Evolutionary conservation across 805 yeast species (phyloP).

Genomic region (Wickerhamiella slavikovae): DNA sequence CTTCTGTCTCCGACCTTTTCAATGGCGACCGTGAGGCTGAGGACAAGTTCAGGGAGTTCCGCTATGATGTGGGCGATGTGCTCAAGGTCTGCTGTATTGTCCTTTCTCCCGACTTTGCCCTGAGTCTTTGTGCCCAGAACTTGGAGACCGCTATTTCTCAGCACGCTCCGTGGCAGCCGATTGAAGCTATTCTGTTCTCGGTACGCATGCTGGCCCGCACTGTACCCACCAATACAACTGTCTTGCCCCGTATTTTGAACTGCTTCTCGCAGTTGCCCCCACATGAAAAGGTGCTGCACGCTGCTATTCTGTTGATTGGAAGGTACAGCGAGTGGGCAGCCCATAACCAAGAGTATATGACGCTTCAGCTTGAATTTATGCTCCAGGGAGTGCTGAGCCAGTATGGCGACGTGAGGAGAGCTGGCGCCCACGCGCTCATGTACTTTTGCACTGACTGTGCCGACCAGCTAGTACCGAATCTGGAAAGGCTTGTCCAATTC

Average conservation of each 20-base stretch:
- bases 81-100: constrained; percentile 87
- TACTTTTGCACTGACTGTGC: constrained; percentile 88
- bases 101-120: constrained; percentile 53
- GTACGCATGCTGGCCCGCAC: constrained; percentile 91
- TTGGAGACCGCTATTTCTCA: background rate
- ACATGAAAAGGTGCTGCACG: constrained; percentile 71
- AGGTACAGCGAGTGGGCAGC: constrained; percentile 92
- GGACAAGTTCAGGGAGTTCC: constrained; percentile 80
- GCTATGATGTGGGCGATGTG: constrained; percentile 97
- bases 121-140: constrained; percentile 16
- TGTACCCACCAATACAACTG: constrained; percentile 20
- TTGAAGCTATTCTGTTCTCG: constrained; percentile 79
- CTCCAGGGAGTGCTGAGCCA: constrained; percentile 42
- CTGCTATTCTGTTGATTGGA: constrained; percentile 86
- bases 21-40: constrained; percentile 52
- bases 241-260: constrained; percentile 2
- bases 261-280: constrained; percentile 28
- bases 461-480: constrained; percentile 34
- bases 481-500: constrained; percentile 57
- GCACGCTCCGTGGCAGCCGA: constrained; percentile 34
- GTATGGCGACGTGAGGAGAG: constrained; percentile 37
- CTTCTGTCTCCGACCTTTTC: constrained; percentile 28
- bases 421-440: constrained; percentile 87
- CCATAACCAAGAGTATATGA: constrained; percentile 62
- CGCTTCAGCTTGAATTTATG: constrained; percentile 67